A percentile compares a stretch with the other conserved stretches of the same genome.
Evolutionary conservation across 192 early-diverging fungal genomes (phyloP).

Genomic region (Umbelopsis sp.): DNA sequence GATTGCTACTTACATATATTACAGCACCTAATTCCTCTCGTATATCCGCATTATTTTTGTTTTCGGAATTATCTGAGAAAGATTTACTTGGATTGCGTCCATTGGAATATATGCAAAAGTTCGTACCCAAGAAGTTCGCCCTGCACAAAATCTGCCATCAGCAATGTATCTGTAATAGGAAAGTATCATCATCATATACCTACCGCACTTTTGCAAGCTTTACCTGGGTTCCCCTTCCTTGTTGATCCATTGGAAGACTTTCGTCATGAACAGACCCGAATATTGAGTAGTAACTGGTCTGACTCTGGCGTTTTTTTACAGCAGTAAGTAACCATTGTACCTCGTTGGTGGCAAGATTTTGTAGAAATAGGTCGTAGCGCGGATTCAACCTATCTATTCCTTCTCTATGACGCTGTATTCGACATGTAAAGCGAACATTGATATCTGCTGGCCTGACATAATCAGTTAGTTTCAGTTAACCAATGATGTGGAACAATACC

Average conservation of each 20-base stretch:
- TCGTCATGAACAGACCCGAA: slow-evolving; percentile 25
- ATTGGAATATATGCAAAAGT: slow-evolving; percentile 75
- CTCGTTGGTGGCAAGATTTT: slow-evolving; percentile 58
- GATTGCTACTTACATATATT: slow-evolving; percentile 63
- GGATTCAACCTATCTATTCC: slow-evolving; percentile 70
- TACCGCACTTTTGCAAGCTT: slow-evolving; percentile 52
- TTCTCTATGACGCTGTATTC: slow-evolving; percentile 63
- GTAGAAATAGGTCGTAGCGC: slow-evolving; percentile 70
- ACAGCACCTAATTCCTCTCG: slow-evolving; percentile 77
- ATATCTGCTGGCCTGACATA: slow-evolving; percentile 67
- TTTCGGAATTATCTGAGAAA: slow-evolving; percentile 25
- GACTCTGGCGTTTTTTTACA: slow-evolving; percentile 67
- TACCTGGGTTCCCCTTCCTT: slow-evolving; percentile 28
- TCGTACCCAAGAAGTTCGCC: slow-evolving; percentile 87
- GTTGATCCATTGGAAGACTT: slow-evolving; percentile 9
- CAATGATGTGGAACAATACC: neutral
- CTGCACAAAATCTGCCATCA: slow-evolving; percentile 40
- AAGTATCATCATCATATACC: slow-evolving; percentile 2
- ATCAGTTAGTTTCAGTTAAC: neutral
- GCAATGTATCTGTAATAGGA: slow-evolving; percentile 24
- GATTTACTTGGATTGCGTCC: slow-evolving; percentile 46
- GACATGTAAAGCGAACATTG: slow-evolving; percentile 67
- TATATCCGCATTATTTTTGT: slow-evolving; percentile 42
- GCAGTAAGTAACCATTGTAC: slow-evolving; percentile 59
- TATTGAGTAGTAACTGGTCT: slow-evolving; percentile 68